A percentile compares a stretch with the other conserved stretches of the same genome.
These are phyloP conservation scores for Xylaria acuta DNA, from an alignment of 495 filamentous ascomycete species.

Conservation along the genomic window DNA sequence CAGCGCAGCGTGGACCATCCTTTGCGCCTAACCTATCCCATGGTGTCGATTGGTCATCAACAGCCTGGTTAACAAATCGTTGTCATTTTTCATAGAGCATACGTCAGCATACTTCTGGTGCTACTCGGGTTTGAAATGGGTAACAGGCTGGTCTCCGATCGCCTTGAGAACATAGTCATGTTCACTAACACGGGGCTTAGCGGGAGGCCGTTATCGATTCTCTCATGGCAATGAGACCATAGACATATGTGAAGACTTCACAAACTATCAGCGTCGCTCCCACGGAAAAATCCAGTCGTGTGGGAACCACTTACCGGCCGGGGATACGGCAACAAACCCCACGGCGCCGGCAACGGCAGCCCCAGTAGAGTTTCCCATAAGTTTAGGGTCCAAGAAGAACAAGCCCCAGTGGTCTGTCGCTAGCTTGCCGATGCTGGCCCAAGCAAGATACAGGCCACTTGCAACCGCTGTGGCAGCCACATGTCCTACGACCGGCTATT, in stretches of 20 bases:
- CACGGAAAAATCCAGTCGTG: background rate
- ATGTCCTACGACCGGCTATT: constrained; percentile 48
- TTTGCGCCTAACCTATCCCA: background rate
- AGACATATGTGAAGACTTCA: constrained; percentile 51
- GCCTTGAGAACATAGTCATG: background rate
- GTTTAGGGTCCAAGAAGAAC: constrained; percentile 56
- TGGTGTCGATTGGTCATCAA: background rate
- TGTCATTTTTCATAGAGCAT: background rate
- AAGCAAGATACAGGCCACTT: constrained; percentile 51
- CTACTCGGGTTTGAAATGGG: background rate
- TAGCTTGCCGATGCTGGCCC: constrained; percentile 54
- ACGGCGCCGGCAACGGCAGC: constrained; percentile 43
- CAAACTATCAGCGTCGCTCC: constrained; percentile 30
- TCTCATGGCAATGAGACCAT: constrained; percentile 52
- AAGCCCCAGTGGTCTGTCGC: constrained; percentile 53
- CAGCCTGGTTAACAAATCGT: background rate
- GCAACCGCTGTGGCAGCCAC: constrained; percentile 45
- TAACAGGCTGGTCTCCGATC: background rate
- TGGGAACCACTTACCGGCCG: constrained; percentile 43
- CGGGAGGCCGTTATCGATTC: constrained; percentile 51
- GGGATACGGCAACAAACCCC: constrained; percentile 43
- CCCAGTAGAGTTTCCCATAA: constrained; percentile 36
- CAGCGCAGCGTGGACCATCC: background rate
- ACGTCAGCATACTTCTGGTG: background rate
- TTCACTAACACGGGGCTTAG: background rate